Conservation (phyloP, 768 basidiomycete genomes). For the Trametes gibbosa region DNA sequence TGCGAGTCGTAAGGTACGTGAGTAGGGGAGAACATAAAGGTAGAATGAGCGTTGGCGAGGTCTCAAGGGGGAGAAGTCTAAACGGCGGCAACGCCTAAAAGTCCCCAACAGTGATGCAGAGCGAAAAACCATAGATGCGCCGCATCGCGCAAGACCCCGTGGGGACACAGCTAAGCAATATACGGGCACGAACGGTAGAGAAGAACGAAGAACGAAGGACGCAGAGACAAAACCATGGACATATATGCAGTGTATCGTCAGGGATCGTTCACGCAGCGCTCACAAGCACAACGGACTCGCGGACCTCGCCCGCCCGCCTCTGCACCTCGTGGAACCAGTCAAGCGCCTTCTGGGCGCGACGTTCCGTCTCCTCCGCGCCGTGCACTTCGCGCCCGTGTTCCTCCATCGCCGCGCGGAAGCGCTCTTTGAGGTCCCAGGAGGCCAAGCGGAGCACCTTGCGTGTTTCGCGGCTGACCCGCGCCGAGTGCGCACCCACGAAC, state of each 20-base stretch:
- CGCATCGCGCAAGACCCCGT: slow-evolving; percentile 6
- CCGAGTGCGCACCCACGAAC: slow-evolving; percentile 67
- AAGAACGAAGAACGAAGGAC: neutral
- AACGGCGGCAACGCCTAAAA: neutral
- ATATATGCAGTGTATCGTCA: slow-evolving; percentile 4
- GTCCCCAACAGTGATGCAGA: neutral
- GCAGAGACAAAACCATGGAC: neutral
- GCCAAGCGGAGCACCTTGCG: slow-evolving; percentile 90
- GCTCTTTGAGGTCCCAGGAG: slow-evolving; percentile 85
- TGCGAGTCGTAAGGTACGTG: slow-evolving; percentile 16
- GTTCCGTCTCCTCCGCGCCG: slow-evolving; percentile 72
- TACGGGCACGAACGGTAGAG: slow-evolving; percentile 3
- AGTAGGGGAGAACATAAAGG: slow-evolving; percentile 9
- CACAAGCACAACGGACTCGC: slow-evolving; percentile 25
- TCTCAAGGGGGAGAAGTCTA: slow-evolving; percentile 3
- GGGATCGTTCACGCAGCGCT: neutral
- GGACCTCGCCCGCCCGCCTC: slow-evolving; percentile 43
- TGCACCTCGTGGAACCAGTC: slow-evolving; percentile 65
- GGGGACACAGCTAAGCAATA: slow-evolving; percentile 1
- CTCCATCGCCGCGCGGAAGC: slow-evolving; percentile 80
- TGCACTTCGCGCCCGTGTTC: slow-evolving; percentile 74
- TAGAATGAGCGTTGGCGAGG: slow-evolving; percentile 16
- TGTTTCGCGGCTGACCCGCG: slow-evolving; percentile 77
- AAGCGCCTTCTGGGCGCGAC: slow-evolving; percentile 64
- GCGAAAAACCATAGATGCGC: neutral